Conservation (phyloP, 495 filamentous ascomycete species). For the Aspergillus affinis region DNA sequence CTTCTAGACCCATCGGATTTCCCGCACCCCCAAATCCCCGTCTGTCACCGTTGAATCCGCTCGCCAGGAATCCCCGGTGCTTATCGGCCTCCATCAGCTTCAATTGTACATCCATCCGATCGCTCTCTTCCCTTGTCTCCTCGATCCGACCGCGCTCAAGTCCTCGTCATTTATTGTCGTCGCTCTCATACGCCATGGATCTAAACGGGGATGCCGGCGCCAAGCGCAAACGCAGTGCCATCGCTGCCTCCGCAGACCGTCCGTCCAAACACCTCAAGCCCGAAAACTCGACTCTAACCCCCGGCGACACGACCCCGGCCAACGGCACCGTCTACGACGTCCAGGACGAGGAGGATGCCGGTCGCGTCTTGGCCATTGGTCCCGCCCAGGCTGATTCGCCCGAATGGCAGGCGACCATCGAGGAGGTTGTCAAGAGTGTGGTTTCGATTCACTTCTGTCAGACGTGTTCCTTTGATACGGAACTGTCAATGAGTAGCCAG, state of each 20-base stretch:
- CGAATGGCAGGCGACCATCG: constrained; percentile 96
- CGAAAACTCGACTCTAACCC: constrained; percentile 41
- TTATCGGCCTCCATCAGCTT: constrained; percentile 12
- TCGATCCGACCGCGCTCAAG: constrained; percentile 11
- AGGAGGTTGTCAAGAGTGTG: constrained; percentile 86
- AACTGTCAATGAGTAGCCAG: constrained; percentile 87
- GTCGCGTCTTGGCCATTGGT: constrained; percentile 37
- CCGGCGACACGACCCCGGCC: constrained; percentile 45
- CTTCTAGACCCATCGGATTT: neutral
- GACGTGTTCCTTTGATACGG: constrained; percentile 97
- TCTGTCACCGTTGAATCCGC: constrained; percentile 13
- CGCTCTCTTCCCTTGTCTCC: constrained; percentile 12
- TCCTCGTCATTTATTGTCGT: constrained; percentile 8
- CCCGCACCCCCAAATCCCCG: constrained; percentile 3
- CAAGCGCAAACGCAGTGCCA: constrained; percentile 63
- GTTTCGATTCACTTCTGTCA: constrained; percentile 99
- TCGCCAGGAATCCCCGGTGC: constrained; percentile 8
- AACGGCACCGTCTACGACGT: constrained; percentile 51
- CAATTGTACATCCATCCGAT: constrained; percentile 7
- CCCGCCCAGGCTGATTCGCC: constrained; percentile 73
- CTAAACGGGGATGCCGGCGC: constrained; percentile 48
- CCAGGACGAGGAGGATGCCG: constrained; percentile 49
- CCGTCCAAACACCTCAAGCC: constrained; percentile 57
- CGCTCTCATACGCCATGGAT: constrained; percentile 44
- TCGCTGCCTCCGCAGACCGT: constrained; percentile 48